These are phyloP conservation scores for Periconia macrospinosa DNA, from an alignment of 2,329 filamentous ascomycete genomes.

Conservation along the genomic window DNA sequence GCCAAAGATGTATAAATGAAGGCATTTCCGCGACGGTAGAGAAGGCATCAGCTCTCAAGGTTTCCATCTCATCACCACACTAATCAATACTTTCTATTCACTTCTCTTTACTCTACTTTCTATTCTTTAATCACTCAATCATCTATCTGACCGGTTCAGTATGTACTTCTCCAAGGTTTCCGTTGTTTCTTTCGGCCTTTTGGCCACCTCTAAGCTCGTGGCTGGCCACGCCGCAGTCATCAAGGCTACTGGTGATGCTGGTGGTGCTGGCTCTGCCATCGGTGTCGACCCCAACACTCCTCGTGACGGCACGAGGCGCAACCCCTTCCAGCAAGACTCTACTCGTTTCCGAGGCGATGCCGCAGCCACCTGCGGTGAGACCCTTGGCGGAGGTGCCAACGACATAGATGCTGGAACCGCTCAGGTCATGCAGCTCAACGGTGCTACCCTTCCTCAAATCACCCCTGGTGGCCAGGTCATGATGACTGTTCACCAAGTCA, in stretches of 20 bases:
- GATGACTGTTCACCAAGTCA: constrained; percentile 70
- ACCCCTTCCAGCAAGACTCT: constrained; percentile 66
- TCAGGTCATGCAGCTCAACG: constrained; percentile 61
- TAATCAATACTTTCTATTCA: constrained; percentile 35
- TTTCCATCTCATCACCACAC: constrained; percentile 37
- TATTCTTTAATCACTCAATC: constrained; percentile 10
- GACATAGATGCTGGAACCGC: constrained; percentile 59
- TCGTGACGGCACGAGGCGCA: constrained; percentile 62
- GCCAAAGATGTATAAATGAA: constrained; percentile 30
- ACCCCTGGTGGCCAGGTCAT: constrained; percentile 58
- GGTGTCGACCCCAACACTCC: constrained; percentile 62
- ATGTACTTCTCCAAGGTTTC: constrained; percentile 48
- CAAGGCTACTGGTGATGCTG: constrained; percentile 59
- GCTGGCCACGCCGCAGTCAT: constrained; percentile 65
- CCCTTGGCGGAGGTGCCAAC: constrained; percentile 59
- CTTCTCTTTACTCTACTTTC: constrained; percentile 27
- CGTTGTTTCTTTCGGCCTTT: constrained; percentile 50
- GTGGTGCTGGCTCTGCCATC: constrained; percentile 54
- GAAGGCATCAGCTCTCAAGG: constrained; percentile 37
- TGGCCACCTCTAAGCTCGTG: constrained; percentile 59
- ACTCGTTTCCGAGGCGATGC: constrained; percentile 62
- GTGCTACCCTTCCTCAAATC: constrained; percentile 61
- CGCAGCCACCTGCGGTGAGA: constrained; percentile 61
- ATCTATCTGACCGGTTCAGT: constrained; percentile 41
- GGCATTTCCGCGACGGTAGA: constrained; percentile 16